Conservation (phyloP, 805 yeast genomes). For the Jamesozyma lodderae region DNA sequence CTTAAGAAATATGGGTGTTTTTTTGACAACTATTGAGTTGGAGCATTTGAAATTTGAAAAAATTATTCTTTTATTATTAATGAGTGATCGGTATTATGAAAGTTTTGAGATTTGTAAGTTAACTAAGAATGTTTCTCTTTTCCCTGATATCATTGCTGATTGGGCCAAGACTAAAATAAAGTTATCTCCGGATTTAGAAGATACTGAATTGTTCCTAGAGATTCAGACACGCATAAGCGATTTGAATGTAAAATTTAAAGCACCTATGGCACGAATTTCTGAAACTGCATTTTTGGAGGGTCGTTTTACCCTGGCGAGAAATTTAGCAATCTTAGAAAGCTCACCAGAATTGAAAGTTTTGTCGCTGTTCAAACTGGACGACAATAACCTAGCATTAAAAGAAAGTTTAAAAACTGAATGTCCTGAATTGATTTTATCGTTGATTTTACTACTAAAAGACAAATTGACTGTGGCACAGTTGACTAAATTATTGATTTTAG, state of each 20-base stretch:
- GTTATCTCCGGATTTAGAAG: conserved; percentile 44
- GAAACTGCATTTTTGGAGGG: conserved; percentile 48
- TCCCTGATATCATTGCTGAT: conserved; percentile 44
- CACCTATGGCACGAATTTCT: conserved; percentile 29
- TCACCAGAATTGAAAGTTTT: conserved; percentile 50
- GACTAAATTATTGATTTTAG: conserved; percentile 47
- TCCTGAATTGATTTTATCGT: conserved; percentile 43
- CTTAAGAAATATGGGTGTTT: conserved; percentile 56
- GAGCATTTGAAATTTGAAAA: conserved; percentile 43
- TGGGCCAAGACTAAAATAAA: conserved; percentile 77
- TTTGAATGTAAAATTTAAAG: conserved; percentile 28
- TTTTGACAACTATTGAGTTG: conserved; percentile 53
- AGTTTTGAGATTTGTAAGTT: conserved; percentile 53
- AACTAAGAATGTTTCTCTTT: conserved; percentile 37
- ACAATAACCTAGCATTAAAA: conserved; percentile 55
- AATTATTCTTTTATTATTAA: conserved; percentile 48
- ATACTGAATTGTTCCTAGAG: conserved; percentile 44
- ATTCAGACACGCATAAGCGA: conserved; percentile 29
- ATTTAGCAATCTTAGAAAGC: conserved; percentile 58
- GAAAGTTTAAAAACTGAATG: conserved; percentile 57
- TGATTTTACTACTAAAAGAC: conserved; percentile 41
- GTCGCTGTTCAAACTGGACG: conserved; percentile 61
- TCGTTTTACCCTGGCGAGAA: conserved; percentile 54
- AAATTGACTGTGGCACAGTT: conserved; percentile 57
- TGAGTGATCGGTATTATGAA: conserved; percentile 50